A percentile compares a stretch with the other conserved stretches of the same genome.
These are phyloP conservation scores for Botrytis elliptica DNA, from an alignment of 2,329 filamentous ascomycete species.

Conservation along the genomic window DNA sequence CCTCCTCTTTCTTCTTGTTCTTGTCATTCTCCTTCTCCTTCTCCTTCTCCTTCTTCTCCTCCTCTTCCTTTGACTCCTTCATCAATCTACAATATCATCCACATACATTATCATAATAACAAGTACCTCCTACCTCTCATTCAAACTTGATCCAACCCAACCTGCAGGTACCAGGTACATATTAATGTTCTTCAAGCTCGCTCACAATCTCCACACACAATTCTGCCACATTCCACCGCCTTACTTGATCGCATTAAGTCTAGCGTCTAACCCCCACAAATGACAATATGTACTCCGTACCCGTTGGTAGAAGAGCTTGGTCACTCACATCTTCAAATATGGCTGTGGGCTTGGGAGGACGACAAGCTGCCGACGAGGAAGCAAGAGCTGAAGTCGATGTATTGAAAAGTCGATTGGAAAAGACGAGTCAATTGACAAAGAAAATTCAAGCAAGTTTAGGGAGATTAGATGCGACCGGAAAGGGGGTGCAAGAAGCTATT, in stretches of 20 bases:
- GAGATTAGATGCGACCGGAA: slow-evolving; percentile 81
- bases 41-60: background rate
- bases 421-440: slow-evolving; percentile 89
- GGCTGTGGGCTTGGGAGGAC: slow-evolving; percentile 35
- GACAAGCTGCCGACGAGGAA: slow-evolving; percentile 56
- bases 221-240: background rate
- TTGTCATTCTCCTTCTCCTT: too few species aligned
- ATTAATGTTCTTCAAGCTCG: background rate
- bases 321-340: slow-evolving; percentile 34
- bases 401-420: slow-evolving; percentile 74
- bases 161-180: background rate
- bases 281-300: slow-evolving; percentile 6
- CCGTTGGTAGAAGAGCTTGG: slow-evolving; percentile 29
- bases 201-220: background rate
- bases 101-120: background rate
- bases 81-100: background rate
- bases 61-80: background rate
- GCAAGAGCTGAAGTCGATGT: slow-evolving; percentile 69
- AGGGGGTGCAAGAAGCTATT: slow-evolving; percentile 87
- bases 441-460: slow-evolving; percentile 89
- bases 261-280: background rate
- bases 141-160: background rate
- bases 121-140: background rate
- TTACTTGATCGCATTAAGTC: background rate
- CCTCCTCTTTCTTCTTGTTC: too few species aligned